Conservation (phyloP, 2,329 filamentous ascomycete species). For the Bipolaris bicolor region DNA sequence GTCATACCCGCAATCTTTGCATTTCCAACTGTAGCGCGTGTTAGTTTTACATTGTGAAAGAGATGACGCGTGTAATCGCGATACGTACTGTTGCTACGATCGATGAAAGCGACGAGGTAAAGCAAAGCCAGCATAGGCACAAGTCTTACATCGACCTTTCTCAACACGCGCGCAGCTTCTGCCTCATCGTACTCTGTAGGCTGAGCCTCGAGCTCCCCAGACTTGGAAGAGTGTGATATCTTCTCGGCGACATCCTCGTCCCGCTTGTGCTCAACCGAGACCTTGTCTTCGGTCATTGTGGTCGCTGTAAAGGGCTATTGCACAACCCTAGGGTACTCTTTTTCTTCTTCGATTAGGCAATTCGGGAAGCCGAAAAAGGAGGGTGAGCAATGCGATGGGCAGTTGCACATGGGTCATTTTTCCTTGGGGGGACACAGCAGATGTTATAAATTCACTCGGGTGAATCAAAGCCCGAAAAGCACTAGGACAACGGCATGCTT, state of each 20-base stretch:
- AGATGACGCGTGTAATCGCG: no score
- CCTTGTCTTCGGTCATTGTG: constrained; percentile 21
- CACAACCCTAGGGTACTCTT: background rate
- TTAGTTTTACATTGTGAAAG: constrained; percentile 8
- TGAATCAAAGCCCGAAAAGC: constrained; percentile 19
- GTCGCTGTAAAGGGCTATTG: constrained; percentile 20
- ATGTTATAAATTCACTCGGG: constrained; percentile 21
- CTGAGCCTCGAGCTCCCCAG: constrained; percentile 34
- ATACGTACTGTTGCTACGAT: constrained; percentile 40
- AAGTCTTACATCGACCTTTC: constrained; percentile 44
- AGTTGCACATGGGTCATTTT: constrained; percentile 1
- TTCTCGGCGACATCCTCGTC: constrained; percentile 38
- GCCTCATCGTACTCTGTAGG: constrained; percentile 31
- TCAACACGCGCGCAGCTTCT: constrained; percentile 40
- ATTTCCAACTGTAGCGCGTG: constrained; percentile 42
- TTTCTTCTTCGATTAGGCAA: background rate
- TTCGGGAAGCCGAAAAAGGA: background rate
- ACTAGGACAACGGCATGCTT: constrained; percentile 13
- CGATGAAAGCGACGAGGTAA: constrained; percentile 46
- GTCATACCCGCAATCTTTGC: constrained; percentile 52
- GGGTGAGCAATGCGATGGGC: background rate
- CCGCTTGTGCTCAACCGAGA: constrained; percentile 19
- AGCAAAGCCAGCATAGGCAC: constrained; percentile 41
- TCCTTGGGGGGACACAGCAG: constrained; percentile 6
- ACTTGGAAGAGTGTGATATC: constrained; percentile 26